Evolutionary conservation across 192 early-diverging fungal species (phyloP).

Genomic region (Entomortierella beljakovae): DNA sequence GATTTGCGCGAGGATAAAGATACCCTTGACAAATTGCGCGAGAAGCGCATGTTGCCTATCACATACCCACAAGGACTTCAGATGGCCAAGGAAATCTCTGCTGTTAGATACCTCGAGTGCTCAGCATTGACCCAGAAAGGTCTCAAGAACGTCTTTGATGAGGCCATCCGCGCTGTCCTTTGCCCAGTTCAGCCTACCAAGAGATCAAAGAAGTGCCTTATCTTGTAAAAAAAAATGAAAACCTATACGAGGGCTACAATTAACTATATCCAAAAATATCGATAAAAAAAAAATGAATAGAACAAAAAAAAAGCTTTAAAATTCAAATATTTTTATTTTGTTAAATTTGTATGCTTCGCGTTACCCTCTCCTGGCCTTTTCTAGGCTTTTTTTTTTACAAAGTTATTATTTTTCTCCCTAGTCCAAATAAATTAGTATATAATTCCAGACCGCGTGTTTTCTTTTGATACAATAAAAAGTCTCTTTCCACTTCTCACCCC

Average conservation of each 20-base stretch:
- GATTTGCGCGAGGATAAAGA: conserved; percentile 96
- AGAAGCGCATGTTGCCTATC: conserved; percentile 90
- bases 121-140: conserved; percentile 98
- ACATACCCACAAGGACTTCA: conserved; percentile 88
- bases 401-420: no score
- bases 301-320: no score
- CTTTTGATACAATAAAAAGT: no score
- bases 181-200: conserved; percentile 74
- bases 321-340: no score
- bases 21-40: conserved; percentile 88
- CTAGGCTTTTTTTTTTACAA: no score
- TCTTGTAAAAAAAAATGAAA: conserved; percentile 66
- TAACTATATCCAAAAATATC: background rate
- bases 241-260: no score
- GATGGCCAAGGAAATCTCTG: conserved; percentile 90
- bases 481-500: no score
- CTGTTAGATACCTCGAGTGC: conserved; percentile 96
- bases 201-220: conserved; percentile 78
- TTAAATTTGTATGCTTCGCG: no score
- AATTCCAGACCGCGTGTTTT: no score
- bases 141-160: conserved; percentile 98
- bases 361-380: no score
- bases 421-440: no score
- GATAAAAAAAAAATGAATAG: background rate
- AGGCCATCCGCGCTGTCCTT: conserved; percentile 97